phyloP scores from a whole-genome alignment of 768 basidiomycete species.

The Lyophyllum atratum region DNA sequence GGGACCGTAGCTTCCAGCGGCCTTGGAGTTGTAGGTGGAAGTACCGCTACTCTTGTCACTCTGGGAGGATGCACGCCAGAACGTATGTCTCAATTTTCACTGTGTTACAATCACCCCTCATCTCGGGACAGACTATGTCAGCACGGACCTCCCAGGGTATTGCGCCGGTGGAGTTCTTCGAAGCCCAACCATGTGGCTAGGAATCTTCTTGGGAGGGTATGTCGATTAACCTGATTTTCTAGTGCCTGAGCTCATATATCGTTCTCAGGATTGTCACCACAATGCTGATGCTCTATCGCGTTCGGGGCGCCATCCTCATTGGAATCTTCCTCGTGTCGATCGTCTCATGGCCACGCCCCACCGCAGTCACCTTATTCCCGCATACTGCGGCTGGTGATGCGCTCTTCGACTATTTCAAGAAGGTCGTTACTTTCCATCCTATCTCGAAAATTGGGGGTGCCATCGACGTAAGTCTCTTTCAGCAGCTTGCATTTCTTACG shows the following conservation, averaged over 20 bases:
- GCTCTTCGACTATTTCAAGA: conserved; percentile 82
- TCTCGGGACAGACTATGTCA: conserved; percentile 41
- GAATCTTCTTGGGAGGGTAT: conserved; percentile 81
- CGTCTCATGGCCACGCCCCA: conserved; percentile 87
- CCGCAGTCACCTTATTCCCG: conserved; percentile 81
- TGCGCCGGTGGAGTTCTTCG: conserved; percentile 67
- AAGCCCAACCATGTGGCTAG: conserved; percentile 85
- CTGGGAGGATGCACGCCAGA: conserved; percentile 73
- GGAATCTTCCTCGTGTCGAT: conserved; percentile 85
- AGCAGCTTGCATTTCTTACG: background rate
- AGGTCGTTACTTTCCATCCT: conserved; percentile 77
- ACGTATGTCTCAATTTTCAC: conserved; percentile 26
- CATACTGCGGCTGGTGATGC: conserved; percentile 66
- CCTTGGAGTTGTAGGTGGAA: conserved; percentile 75
- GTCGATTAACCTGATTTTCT: conserved; percentile 18
- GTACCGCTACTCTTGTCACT: conserved; percentile 67
- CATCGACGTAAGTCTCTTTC: conserved; percentile 63
- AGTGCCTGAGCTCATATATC: background rate
- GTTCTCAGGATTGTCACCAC: conserved; percentile 65
- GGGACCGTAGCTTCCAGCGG: conserved; percentile 54
- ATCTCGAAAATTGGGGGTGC: conserved; percentile 64
- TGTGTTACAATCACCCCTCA: background rate
- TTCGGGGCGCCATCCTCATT: conserved; percentile 80
- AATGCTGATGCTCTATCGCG: conserved; percentile 80
- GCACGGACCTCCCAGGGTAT: conserved; percentile 50